Conservation (phyloP, 352 stramenopile species). For the Blastocystis sp. region DNA sequence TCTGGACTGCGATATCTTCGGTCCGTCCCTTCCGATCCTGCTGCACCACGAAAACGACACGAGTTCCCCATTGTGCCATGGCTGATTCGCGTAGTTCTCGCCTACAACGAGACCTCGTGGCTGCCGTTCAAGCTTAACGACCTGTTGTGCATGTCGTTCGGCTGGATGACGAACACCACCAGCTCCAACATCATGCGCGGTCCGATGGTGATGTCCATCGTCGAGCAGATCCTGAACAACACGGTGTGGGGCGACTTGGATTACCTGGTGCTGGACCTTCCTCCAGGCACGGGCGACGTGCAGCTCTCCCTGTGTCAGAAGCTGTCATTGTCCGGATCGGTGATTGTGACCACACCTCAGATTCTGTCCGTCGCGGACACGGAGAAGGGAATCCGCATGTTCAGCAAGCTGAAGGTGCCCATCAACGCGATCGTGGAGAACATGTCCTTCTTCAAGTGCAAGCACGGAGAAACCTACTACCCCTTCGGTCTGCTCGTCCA, state of each 20-base stretch:
- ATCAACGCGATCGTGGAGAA: constrained; percentile 96
- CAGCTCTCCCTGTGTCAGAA: constrained; percentile 94
- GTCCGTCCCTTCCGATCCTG: constrained; percentile 94
- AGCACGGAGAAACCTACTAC: constrained; percentile 72
- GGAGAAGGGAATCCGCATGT: constrained; percentile 78
- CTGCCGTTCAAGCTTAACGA: constrained; percentile 81
- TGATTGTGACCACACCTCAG: constrained; percentile 98
- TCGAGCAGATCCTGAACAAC: constrained; percentile 77
- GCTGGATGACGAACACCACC: constrained; percentile 78
- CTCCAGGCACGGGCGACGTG: constrained; percentile 97
- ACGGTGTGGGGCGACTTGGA: constrained; percentile 98
- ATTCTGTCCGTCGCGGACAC: constrained; percentile 95
- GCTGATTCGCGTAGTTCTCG: constrained; percentile 38
- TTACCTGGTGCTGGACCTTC: constrained; percentile 96
- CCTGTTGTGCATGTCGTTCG: constrained; percentile 87
- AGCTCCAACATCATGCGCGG: constrained; percentile 88
- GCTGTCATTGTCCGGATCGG: constrained; percentile 91
- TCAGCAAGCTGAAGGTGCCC: constrained; percentile 78
- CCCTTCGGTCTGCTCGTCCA: constrained; percentile 70
- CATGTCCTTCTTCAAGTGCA: constrained; percentile 88
- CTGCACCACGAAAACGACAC: constrained; percentile 78
- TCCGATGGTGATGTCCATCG: constrained; percentile 86
- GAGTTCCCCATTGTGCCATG: not conserved
- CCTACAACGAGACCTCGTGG: constrained; percentile 54
- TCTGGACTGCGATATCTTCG: constrained; percentile 97